Evolutionary conservation across 176 grass and related monocot genomes (phyloP).

Genomic region (Areca catechu): DNA sequence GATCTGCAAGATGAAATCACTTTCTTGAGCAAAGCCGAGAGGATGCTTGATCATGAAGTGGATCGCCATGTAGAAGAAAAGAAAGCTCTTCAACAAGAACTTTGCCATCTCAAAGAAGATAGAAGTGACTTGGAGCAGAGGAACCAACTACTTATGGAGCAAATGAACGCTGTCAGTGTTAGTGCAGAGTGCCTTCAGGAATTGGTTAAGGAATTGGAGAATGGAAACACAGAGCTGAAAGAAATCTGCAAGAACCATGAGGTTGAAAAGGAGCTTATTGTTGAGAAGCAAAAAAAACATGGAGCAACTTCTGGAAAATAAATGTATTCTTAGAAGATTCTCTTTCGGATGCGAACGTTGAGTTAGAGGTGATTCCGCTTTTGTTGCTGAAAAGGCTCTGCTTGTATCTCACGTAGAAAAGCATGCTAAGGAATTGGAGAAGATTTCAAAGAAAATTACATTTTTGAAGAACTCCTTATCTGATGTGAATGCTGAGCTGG

Average conservation of each 20-base stretch:
- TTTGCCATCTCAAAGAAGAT: constrained; percentile 55
- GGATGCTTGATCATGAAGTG: constrained; percentile 2
- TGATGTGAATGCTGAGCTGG: constrained; percentile 43
- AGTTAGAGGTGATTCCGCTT: constrained; percentile 45
- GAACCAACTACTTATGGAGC: constrained; percentile 29
- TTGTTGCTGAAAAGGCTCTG: constrained; percentile 52
- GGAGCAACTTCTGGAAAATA: constrained; percentile 63
- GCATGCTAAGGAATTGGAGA: constrained; percentile 33
- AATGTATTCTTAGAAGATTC: constrained; percentile 62
- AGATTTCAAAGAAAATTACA: constrained; percentile 47
- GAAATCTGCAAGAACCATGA: constrained; percentile 57
- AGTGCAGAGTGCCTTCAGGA: constrained; percentile 18
- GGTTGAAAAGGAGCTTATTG: constrained; percentile 51
- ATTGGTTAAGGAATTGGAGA: constrained; percentile 44
- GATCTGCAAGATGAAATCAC: too few species aligned
- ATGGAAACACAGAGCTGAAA: constrained; percentile 59
- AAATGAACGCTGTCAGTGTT: constrained; percentile 30
- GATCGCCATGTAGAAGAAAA: constrained; percentile 61
- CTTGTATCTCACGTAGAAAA: constrained; percentile 54
- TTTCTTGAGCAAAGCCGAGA: too few species aligned
- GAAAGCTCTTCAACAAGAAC: constrained; percentile 50
- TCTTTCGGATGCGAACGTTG: constrained; percentile 51
- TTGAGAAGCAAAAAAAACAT: constrained; percentile 46
- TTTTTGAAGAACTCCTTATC: constrained; percentile 38
- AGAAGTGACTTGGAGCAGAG: constrained; percentile 48